Evolutionary conservation across 1,284 basidiomycete genomes (phyloP).

Genomic region (Puccinia triticina): DNA sequence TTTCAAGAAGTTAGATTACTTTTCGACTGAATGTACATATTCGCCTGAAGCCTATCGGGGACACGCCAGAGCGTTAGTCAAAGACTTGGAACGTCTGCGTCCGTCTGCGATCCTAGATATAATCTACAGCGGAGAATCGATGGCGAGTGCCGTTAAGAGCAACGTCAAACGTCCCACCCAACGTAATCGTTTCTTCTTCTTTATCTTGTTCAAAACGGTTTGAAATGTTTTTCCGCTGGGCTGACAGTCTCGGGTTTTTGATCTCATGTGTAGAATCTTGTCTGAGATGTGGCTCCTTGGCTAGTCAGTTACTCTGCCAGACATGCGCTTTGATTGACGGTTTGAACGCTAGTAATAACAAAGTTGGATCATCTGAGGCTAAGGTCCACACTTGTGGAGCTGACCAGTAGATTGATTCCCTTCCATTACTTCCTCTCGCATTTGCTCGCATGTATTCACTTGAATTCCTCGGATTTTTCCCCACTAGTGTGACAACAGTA

Average conservation of each 20-base stretch:
- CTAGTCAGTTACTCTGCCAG: constrained; percentile 58
- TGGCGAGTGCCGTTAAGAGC: constrained; percentile 55
- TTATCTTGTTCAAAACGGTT: not conserved
- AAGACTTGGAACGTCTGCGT: constrained; percentile 89
- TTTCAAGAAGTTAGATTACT: constrained; percentile 78
- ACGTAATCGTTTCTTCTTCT: constrained; percentile 7
- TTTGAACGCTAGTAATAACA: constrained; percentile 25
- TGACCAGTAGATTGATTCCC: not conserved
- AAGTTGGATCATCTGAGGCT: not conserved
- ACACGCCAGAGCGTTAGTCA: constrained; percentile 88
- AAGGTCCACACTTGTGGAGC: constrained; percentile 21
- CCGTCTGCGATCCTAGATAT: constrained; percentile 96
- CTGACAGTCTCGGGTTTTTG: constrained; percentile 62
- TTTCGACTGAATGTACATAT: constrained; percentile 99
- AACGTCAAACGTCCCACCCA: constrained; percentile 65
- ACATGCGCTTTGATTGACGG: constrained; percentile 47
- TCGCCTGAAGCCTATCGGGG: constrained; percentile 93
- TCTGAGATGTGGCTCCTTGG: constrained; percentile 85
- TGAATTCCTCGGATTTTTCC: not conserved
- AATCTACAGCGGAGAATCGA: constrained; percentile 81
- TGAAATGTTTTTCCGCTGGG: constrained; percentile 63
- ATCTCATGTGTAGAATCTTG: constrained; percentile 72
- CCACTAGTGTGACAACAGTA: too few relatives aligned
- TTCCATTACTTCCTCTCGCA: not conserved
- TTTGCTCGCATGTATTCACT: not conserved